Evolutionary conservation across 257 asterid species (phyloP), one percentile per base, ranked within the genome.

Genomic region (Gentiana dahurica): DNA sequence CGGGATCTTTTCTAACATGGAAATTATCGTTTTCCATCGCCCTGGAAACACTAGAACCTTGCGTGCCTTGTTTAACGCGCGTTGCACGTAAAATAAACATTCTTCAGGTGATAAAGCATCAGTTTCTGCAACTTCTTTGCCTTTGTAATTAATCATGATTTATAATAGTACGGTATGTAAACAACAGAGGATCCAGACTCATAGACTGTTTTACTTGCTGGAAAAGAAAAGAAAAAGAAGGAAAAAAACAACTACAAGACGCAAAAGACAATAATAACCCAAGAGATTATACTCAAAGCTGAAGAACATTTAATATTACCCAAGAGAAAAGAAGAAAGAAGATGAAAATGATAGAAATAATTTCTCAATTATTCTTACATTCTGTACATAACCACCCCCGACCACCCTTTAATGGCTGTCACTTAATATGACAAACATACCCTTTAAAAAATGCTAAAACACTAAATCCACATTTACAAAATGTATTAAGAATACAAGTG

Each of bases 11-110:
- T 83, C 94, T 59, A 91, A 66, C 60, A 81, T 87, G 3, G 81
- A 78, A 43, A 83, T 64, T 6, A 91, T 91, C 81, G 79, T 78
- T 71, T 80, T 87, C 98, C 98, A 91, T 66, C 95, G 75, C 8
- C 75, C 73, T 0, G 87, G 83, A 59, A 87, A 91, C 33, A 80
- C 89, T 65, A 67, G 81, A 3, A 87, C 87, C 71, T 78, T 77
- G 61, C 68, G 69, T 35, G 96, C 90, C 76, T 77, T 83, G 68
- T 68, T 73, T 60, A 87, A 66, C 1, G 96, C 95, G 53, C 68
- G 83, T 54, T 79, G 95, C 1, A 93, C 95, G 38, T 64, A 68
- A 34, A 82, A 76, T 35, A 87, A 77, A 77, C 87, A 87, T 63
- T 87, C 98, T 62, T 91, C 98, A 0, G 81, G 79, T 1, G 98